A percentile compares a stretch with the other conserved stretches of the same genome.
phyloP scores from a whole-genome alignment of 1,284 basidiomycete genomes.

The Xerocomus minutiporus region DNA sequence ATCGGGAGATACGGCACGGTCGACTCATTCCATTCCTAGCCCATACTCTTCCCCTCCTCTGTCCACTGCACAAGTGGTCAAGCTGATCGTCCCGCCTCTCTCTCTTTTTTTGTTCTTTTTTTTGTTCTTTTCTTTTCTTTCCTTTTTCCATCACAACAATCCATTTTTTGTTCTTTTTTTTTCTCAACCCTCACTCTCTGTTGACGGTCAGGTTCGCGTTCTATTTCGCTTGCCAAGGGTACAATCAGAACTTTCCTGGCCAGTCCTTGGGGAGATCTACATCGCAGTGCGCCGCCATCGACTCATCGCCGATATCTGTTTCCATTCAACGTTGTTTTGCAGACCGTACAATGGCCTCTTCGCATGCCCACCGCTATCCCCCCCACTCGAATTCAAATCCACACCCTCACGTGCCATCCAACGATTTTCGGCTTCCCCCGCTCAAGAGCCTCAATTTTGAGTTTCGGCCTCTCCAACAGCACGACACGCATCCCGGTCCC shows the following conservation, averaged over 20 bases:
- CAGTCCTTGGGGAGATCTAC: slow-evolving; percentile 14
- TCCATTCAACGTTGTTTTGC: slow-evolving; percentile 18
- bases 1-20: slow-evolving; percentile 49
- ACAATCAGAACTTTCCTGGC: neutral
- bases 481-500: slow-evolving; percentile 17
- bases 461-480: slow-evolving; percentile 35
- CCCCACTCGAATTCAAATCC: slow-evolving; percentile 33
- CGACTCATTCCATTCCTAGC: slow-evolving; percentile 23
- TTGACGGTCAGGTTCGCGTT: neutral
- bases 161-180: neutral
- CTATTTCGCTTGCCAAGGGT: slow-evolving; percentile 1
- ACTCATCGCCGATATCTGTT: slow-evolving; percentile 21
- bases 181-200: neutral
- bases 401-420: slow-evolving; percentile 36
- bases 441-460: slow-evolving; percentile 63
- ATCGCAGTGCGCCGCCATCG: slow-evolving; percentile 15
- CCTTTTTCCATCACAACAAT: neutral
- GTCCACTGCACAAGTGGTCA: slow-evolving; percentile 2
- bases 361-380: slow-evolving; percentile 33
- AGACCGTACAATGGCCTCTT: slow-evolving; percentile 27
- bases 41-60: slow-evolving; percentile 30
- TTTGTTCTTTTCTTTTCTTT: slow-evolving; percentile 13
- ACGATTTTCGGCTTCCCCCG: slow-evolving; percentile 55
- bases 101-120: neutral
- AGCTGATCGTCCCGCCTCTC: slow-evolving; percentile 12